These are phyloP conservation scores for Angophora floribunda DNA, from an alignment of 345 rosid genomes.

Conservation along the genomic window DNA sequence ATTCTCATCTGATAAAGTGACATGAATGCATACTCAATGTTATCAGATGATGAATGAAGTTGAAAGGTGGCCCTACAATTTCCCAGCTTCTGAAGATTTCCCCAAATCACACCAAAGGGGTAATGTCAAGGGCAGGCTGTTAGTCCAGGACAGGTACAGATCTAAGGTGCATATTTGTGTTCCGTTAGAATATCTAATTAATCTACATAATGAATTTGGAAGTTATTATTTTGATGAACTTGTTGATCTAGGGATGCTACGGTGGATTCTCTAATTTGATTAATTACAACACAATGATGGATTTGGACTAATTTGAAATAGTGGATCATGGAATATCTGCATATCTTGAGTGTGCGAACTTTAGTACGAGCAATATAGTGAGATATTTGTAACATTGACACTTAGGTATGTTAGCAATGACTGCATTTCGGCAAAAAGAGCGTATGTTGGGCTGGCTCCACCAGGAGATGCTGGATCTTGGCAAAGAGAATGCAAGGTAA, in stretches of 20 bases:
- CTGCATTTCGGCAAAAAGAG: conserved; percentile 32
- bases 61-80: conserved; percentile 82
- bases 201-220: background rate
- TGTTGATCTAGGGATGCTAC: background rate
- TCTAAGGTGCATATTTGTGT: background rate
- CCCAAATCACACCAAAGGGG: conserved; percentile 65
- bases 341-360: background rate
- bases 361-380: background rate
- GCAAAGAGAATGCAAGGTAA: conserved; percentile 82
- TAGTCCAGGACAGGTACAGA: conserved; percentile 54
- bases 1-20: background rate
- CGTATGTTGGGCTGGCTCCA: conserved; percentile 71
- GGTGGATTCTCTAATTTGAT: background rate
- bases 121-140: conserved; percentile 49
- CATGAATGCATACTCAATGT: background rate
- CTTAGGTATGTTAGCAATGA: conserved; percentile 41
- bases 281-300: background rate
- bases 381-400: background rate
- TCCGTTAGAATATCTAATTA: background rate
- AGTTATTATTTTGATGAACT: background rate
- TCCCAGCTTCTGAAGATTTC: conserved; percentile 88
- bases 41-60: conserved; percentile 59
- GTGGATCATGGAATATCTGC: background rate
- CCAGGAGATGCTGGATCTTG: conserved; percentile 79
- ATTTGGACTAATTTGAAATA: background rate